phyloP scores from a whole-genome alignment of 768 basidiomycete genomes.

The Pisolithus sp. region DNA sequence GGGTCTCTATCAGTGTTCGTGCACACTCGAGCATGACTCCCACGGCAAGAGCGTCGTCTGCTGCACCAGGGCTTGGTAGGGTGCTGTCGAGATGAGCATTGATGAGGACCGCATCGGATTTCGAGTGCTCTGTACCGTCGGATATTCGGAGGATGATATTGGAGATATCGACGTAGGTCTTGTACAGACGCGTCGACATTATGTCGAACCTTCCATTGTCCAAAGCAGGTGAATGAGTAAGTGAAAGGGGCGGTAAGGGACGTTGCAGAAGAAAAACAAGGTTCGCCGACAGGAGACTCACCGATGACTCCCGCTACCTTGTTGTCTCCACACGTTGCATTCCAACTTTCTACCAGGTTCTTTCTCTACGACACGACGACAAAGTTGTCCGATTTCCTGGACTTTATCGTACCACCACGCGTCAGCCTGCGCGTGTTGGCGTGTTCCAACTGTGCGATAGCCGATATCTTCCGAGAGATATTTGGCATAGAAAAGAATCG shows the following conservation, averaged over 20 bases:
- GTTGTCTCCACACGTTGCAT: conserved; percentile 89
- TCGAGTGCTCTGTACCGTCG: conserved; percentile 61
- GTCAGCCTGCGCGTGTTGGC: conserved; percentile 82
- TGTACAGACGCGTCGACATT: conserved; percentile 78
- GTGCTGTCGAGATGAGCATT: conserved; percentile 90
- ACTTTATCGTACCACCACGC: conserved; percentile 73
- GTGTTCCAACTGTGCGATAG: conserved; percentile 86
- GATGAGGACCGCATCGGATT: conserved; percentile 78
- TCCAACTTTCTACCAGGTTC: conserved; percentile 53
- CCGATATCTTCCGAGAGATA: conserved; percentile 82
- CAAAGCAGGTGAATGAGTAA: too few relatives aligned
- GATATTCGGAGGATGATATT: conserved; percentile 89
- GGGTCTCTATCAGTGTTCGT: conserved; percentile 62
- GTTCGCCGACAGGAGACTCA: conserved; percentile 30
- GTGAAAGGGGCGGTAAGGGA: too few relatives aligned
- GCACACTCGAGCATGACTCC: conserved; percentile 91
- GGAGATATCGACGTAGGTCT: conserved; percentile 79
- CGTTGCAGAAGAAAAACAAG: too few relatives aligned
- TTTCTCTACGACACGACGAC: conserved; percentile 46
- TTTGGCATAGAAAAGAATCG: conserved; percentile 56
- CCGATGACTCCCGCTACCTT: conserved; percentile 85
- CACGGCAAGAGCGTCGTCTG: conserved; percentile 83
- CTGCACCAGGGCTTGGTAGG: conserved; percentile 80
- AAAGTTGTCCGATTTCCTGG: conserved; percentile 51
- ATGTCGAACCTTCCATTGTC: conserved; percentile 74